Base-by-base conservation (phyloP, 1,284 basidiomycete genomes). In the Ustilago lituana region DNA sequence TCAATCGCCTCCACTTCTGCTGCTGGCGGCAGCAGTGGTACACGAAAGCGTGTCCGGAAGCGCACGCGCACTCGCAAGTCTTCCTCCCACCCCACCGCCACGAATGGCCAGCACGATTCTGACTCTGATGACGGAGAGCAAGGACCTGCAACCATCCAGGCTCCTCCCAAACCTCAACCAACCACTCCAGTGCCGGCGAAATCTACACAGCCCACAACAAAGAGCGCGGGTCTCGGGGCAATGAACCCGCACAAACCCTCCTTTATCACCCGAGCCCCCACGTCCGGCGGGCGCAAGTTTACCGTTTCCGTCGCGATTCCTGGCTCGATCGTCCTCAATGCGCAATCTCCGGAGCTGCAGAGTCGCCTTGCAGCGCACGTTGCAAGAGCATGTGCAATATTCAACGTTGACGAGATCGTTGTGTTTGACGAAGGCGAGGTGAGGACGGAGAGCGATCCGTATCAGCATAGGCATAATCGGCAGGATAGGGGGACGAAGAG, bases 391-490 rank as follows among this genome's bases (percentile, higher is more conserved):
- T 81, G 78, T 50, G 81, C 81, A 9, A 82, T 82, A 52, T 82
- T 82, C 69, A 76, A 73, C 44, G 76, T 82, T 11, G 75, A 79
- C 54, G 81, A 82, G 63, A 79, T 82, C 35, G 60, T 82, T 20
- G 65, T 82, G n/a, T 82, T 74, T 33, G 59, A 75, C 47, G 63
- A 71, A 15, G 71, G 66, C 9, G 46, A 63, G 11, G 45, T 64
- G 19, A 7, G 55, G 2, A 20, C 19, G 2, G 56, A 44, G 26
- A 48, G 55, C 15, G 59, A 73, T 38, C 23, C 54, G 27, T 54
- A 60, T 31, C 49, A 60, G 49, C 40, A 61, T 41, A 31, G 60
- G 47, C 50, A 74, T 17, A 62, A 62, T 24, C 52, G 48, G 26
- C 59, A 54, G 31, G 23, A 38, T 32, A 26, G 36, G 22, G 58